phyloP scores from a whole-genome alignment of 2,329 filamentous ascomycete genomes.

The Claviceps maximensis region DNA sequence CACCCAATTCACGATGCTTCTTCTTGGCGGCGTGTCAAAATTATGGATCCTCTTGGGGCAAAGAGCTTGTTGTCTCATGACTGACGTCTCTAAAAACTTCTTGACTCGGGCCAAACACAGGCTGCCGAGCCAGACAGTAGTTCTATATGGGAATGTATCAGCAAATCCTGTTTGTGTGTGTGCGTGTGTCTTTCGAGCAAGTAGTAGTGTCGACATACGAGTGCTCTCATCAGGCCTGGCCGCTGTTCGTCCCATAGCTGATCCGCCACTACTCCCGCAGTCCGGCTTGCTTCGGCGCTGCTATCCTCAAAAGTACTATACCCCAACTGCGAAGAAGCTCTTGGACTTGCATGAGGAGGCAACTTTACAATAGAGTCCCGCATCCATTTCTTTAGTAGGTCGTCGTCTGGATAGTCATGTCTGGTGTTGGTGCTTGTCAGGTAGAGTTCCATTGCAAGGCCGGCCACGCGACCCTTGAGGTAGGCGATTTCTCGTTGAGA shows the following conservation, averaged over 20 bases:
- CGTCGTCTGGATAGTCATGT: not conserved
- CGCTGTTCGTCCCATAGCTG: not conserved
- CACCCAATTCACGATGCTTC: not conserved
- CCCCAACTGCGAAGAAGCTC: not conserved
- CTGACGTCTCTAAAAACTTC: too few relatives aligned
- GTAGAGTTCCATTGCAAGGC: conserved; percentile 3
- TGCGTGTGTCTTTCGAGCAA: not conserved
- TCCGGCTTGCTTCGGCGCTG: not conserved
- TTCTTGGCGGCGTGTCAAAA: not conserved
- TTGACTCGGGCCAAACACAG: too few relatives aligned
- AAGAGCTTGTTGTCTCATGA: too few relatives aligned
- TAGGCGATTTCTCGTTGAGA: conserved; percentile 1
- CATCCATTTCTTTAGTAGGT: not conserved
- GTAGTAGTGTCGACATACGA: not conserved
- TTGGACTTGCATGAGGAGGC: not conserved
- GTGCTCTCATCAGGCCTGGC: not conserved
- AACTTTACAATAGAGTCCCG: not conserved
- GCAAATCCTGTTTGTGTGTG: not conserved
- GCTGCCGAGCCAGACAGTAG: not conserved
- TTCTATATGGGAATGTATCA: not conserved
- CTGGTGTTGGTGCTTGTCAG: not conserved
- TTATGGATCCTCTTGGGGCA: too few relatives aligned
- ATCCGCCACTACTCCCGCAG: not conserved
- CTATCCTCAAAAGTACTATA: not conserved
- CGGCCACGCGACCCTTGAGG: conserved; percentile 8